phyloP scores from a whole-genome alignment of 2,329 filamentous ascomycete species.

The Aureobasidium pullulans region DNA sequence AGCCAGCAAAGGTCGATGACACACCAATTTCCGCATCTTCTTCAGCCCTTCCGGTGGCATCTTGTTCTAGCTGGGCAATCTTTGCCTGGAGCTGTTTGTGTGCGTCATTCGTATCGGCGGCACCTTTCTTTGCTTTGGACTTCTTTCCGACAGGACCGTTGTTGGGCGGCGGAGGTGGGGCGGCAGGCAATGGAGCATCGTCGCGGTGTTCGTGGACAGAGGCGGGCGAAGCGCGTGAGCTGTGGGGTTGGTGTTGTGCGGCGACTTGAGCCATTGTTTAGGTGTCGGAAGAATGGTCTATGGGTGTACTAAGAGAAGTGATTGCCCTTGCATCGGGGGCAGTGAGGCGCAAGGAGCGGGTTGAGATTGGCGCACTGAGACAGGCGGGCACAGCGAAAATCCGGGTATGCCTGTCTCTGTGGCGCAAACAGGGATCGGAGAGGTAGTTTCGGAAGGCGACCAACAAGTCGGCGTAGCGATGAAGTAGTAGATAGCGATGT shows the following conservation, averaged over 20 bases:
- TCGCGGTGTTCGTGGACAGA: slow-evolving; percentile 17
- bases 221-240: slow-evolving; percentile 24
- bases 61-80: slow-evolving; percentile 90
- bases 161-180: slow-evolving; percentile 35
- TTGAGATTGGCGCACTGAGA: slow-evolving; percentile 6
- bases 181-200: slow-evolving; percentile 23
- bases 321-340: slow-evolving; percentile 10
- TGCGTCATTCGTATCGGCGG: slow-evolving; percentile 71
- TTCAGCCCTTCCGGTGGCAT: slow-evolving; percentile 88
- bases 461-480: background rate
- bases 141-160: slow-evolving; percentile 57
- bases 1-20: slow-evolving; percentile 26
- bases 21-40: slow-evolving; percentile 92
- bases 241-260: slow-evolving; percentile 21
- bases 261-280: slow-evolving; percentile 18
- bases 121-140: slow-evolving; percentile 72
- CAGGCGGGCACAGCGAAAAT: slow-evolving; percentile 10
- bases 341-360: background rate
- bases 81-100: slow-evolving; percentile 86
- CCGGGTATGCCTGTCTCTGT: slow-evolving; percentile 10
- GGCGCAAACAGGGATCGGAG: background rate
- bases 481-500: background rate
- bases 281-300: background rate
- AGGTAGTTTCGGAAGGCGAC: background rate
- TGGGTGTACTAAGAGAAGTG: background rate